Base-by-base conservation (phyloP, 768 basidiomycete genomes). In the Serendipita vermifera region DNA sequence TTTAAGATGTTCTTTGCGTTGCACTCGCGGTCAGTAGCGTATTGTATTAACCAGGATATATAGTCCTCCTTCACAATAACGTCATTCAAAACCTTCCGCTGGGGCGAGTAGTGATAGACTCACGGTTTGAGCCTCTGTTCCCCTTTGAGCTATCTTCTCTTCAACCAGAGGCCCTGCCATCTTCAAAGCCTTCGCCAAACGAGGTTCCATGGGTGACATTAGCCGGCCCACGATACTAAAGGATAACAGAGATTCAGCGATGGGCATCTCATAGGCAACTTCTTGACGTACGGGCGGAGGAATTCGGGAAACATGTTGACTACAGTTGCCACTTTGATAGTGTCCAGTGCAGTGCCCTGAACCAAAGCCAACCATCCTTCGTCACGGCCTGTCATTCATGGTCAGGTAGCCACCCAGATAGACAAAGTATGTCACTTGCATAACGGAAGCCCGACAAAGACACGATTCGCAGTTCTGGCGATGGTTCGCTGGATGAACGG, bases 371-470 rank as follows among this genome's bases (percentile, higher is more conserved):
- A 29, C 46, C 46, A 51, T 26, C 26, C 17, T n/a, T 41, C 26
- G 15, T 41, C 26, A 17, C 39, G 17, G 15, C 39, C 39, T 41
- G 15, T 6, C 15, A 26, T 20, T 41, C 39, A 26, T 5, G 39
- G 39, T n/a, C 39, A 6, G 5, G 17, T 6, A 41, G 39, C 17
- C 5, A 26, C 6, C 39, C 6, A 26, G 22, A 22, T 5, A n/a
- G n/a, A 26, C 55, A 33, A 26, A 15, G 15, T 3, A 58, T 69
- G n/a, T n/a, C n/a, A n/a, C n/a, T 48, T 55, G 75, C 76, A 77
- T 9, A 75, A 57, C 1, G 76, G 74, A 3, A 72, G 59, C 0
- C 75, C 76, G 38, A 78, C 71, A 57, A 77, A 75, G 5, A 73
- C 56, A 2, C 75, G 67, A 58, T 73, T 75, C 59, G 66, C 71